A percentile compares a stretch with the other conserved stretches of the same genome.
Evolutionary conservation across 1,284 basidiomycete genomes (phyloP).

Genomic region (Grifola frondosa): DNA sequence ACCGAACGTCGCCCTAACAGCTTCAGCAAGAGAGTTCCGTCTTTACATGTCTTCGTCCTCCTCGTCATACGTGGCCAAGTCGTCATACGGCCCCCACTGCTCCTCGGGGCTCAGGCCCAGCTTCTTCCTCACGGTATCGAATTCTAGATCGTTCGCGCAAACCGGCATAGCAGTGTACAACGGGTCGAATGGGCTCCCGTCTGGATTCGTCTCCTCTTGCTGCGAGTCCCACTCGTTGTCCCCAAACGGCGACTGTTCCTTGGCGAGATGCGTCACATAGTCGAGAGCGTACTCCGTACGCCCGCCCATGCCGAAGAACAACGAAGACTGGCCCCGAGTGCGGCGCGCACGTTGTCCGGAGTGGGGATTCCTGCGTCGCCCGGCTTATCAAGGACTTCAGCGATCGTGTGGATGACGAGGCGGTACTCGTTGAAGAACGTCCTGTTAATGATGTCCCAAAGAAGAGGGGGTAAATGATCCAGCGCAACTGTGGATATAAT

Average conservation of each 20-base stretch:
- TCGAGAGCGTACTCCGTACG: slow-evolving; percentile 10
- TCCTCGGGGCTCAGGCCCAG: neutral
- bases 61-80: too few relatives aligned
- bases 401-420: neutral
- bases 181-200: neutral
- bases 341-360: neutral
- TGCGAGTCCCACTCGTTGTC: slow-evolving; percentile 9
- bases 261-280: slow-evolving; percentile 9
- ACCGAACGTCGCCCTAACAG: too few relatives aligned
- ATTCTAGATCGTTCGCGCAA: slow-evolving; percentile 15
- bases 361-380: slow-evolving; percentile 1
- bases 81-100: too few relatives aligned
- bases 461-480: neutral
- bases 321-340: neutral
- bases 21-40: too few relatives aligned
- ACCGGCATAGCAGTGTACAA: slow-evolving; percentile 6
- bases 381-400: neutral
- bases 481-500: too few relatives aligned
- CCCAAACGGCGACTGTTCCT: slow-evolving; percentile 9
- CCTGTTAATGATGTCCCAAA: neutral
- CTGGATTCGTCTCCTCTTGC: neutral
- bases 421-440: slow-evolving; percentile 2
- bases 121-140: slow-evolving; percentile 8
- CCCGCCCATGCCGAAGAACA: slow-evolving; percentile 4
- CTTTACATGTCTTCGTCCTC: too few relatives aligned